Conservation (phyloP, 768 basidiomycete genomes). For the Nidularia sp. region DNA sequence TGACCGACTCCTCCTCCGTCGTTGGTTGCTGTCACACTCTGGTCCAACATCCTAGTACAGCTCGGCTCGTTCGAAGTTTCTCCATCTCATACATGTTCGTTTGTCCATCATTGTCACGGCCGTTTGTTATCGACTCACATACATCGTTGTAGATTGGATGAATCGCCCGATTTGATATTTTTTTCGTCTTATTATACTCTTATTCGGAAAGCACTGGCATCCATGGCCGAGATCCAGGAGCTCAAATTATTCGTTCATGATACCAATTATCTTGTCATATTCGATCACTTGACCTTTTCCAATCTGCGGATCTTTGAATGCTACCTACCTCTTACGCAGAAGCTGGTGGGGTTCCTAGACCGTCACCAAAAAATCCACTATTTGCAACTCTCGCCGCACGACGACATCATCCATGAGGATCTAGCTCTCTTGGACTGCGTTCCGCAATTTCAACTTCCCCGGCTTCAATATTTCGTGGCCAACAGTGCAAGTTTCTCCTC, state of each 20-base stretch:
- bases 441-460: constrained; percentile 20
- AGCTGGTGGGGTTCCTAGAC: constrained; percentile 27
- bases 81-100: constrained; percentile 30
- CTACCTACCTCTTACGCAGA: constrained; percentile 22
- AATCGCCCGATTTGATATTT: constrained; percentile 10
- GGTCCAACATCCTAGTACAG: constrained; percentile 16
- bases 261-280: constrained; percentile 17
- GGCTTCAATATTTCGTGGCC: constrained; percentile 30
- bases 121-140: too few relatives aligned
- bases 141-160: constrained; percentile 7
- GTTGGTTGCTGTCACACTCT: constrained; percentile 30
- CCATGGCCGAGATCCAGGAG: constrained; percentile 19
- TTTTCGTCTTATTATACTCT: constrained; percentile 24
- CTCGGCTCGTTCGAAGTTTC: constrained; percentile 23
- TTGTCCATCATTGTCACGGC: too few relatives aligned
- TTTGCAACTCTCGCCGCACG: constrained; percentile 29
- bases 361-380: constrained; percentile 26
- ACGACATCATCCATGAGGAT: constrained; percentile 11
- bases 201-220: constrained; percentile 20
- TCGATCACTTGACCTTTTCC: constrained; percentile 17
- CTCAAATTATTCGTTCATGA: constrained; percentile 27
- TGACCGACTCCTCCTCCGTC: constrained; percentile 20
- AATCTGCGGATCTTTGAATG: constrained; percentile 30
- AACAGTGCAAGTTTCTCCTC: constrained; percentile 25
- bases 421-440: neutral